Evolutionary conservation across 208 protist genomes (phyloP).

Genomic region (Herpetomonas muscarum): DNA sequence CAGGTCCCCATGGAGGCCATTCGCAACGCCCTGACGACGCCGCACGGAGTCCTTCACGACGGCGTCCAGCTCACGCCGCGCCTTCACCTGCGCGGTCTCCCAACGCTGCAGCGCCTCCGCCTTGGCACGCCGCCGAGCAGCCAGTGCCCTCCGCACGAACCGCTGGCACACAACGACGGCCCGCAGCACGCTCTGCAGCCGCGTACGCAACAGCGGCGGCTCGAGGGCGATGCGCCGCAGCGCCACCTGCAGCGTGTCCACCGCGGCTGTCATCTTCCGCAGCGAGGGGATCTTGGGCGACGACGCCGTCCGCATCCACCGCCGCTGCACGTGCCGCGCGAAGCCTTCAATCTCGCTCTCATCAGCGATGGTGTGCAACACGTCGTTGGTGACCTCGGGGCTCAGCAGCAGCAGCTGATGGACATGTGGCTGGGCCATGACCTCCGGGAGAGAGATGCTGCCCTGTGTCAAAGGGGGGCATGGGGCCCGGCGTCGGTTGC

Average conservation of each 20-base stretch:
- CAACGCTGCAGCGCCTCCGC: slow-evolving; percentile 3
- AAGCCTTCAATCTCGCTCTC: background rate
- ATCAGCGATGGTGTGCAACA: background rate
- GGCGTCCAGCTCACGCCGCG: slow-evolving; percentile 1
- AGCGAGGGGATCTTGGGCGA: background rate
- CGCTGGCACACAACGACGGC: slow-evolving; percentile 1
- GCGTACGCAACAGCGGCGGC: background rate
- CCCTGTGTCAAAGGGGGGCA: background rate
- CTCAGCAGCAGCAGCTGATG: background rate
- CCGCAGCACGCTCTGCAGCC: background rate
- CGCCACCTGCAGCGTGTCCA: background rate
- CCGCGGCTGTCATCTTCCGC: background rate
- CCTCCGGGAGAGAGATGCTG: background rate
- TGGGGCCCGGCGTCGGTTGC: no score
- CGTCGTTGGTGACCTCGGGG: background rate
- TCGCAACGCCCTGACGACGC: slow-evolving; percentile 2
- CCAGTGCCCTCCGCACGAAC: slow-evolving; percentile 10
- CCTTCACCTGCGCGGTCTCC: background rate
- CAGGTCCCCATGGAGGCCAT: slow-evolving; percentile 1
- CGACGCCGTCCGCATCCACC: background rate
- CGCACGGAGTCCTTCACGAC: slow-evolving; percentile 12
- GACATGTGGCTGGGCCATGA: background rate
- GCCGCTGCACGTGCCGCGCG: no score
- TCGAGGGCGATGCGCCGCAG: background rate
- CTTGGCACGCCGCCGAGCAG: background rate